Evolutionary conservation across 352 stramenopile genomes (phyloP).

Genomic region (Phytopythium vexans): DNA sequence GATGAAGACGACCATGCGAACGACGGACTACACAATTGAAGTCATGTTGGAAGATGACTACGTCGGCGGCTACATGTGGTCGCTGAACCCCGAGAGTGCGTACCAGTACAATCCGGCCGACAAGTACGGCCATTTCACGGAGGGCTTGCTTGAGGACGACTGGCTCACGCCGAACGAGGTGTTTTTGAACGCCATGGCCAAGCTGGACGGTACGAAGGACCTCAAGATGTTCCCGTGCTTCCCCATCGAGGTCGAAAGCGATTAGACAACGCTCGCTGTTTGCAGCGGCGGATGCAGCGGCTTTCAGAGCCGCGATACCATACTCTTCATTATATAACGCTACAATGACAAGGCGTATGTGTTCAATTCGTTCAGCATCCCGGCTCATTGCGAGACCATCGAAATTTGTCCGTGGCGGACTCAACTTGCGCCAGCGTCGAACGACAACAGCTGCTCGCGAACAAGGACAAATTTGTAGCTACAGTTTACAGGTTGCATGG

Average conservation of each 20-base stretch:
- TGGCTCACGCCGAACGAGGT: constrained; percentile 65
- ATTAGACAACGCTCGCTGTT: background rate
- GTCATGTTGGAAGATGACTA: constrained; percentile 50
- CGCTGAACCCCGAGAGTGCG: constrained; percentile 68
- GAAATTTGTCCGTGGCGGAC: no score
- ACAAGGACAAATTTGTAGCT: no score
- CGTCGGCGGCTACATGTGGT: constrained; percentile 79
- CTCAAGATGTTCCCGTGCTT: constrained; percentile 71
- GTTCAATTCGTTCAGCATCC: no score
- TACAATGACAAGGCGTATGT: no score
- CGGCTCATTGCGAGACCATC: no score
- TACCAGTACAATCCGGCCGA: constrained; percentile 76
- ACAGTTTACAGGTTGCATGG: no score
- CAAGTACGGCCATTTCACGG: constrained; percentile 54
- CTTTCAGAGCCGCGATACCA: no score
- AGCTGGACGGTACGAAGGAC: constrained; percentile 49
- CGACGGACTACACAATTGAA: constrained; percentile 66
- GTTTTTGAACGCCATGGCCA: constrained; percentile 53
- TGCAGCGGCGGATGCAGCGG: no score
- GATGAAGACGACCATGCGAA: constrained; percentile 52
- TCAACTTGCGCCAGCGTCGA: no score
- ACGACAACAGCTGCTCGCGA: no score
- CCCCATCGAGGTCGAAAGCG: constrained; percentile 26
- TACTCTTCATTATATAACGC: no score
- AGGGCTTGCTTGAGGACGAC: constrained; percentile 63